phyloP scores from a whole-genome alignment of 495 filamentous ascomycete genomes.

The Penicillium herquei region DNA sequence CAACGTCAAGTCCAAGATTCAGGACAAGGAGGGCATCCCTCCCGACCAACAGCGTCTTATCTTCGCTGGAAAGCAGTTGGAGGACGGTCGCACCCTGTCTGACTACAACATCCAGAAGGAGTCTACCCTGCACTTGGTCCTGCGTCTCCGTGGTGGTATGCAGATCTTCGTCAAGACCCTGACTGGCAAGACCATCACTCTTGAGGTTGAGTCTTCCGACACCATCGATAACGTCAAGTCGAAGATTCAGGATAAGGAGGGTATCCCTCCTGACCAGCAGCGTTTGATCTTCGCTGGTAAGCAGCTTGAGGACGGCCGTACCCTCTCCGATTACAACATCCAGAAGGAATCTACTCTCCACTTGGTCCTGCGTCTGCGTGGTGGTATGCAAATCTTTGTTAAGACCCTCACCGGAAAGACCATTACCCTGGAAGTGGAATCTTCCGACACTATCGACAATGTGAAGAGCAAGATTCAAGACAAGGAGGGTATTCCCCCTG shows the following conservation, averaged over 20 bases:
- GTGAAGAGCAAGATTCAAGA: conserved; percentile 98
- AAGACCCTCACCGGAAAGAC: conserved; percentile 74
- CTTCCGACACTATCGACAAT: conserved; percentile 94
- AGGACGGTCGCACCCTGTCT: conserved; percentile 92
- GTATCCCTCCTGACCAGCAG: conserved; percentile 76
- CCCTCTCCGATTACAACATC: conserved; percentile 72
- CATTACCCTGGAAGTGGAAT: conserved; percentile 70
- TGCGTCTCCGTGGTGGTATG: conserved; percentile 98
- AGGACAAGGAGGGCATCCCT: conserved; percentile 98
- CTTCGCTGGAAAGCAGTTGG: conserved; percentile 97
- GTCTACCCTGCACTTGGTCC: conserved; percentile 90
- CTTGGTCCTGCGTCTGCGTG: conserved; percentile 67
- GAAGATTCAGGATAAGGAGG: conserved; percentile 79
- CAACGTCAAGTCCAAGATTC: conserved; percentile 98
- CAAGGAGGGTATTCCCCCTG: conserved; percentile 93
- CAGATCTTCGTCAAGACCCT: conserved; percentile 96
- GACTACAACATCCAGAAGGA: conserved; percentile 99
- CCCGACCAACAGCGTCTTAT: conserved; percentile 98
- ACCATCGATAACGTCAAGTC: conserved; percentile 95
- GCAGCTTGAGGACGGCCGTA: conserved; percentile 70
- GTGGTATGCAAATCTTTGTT: conserved; percentile 75
- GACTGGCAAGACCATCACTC: conserved; percentile 96
- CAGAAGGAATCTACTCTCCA: conserved; percentile 72
- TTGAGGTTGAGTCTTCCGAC: conserved; percentile 94
- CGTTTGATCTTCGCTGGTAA: conserved; percentile 72